A percentile compares a stretch with the other conserved stretches of the same genome.
Conservation (phyloP, 768 basidiomycete genomes). For the Mycena chlorophos region DNA sequence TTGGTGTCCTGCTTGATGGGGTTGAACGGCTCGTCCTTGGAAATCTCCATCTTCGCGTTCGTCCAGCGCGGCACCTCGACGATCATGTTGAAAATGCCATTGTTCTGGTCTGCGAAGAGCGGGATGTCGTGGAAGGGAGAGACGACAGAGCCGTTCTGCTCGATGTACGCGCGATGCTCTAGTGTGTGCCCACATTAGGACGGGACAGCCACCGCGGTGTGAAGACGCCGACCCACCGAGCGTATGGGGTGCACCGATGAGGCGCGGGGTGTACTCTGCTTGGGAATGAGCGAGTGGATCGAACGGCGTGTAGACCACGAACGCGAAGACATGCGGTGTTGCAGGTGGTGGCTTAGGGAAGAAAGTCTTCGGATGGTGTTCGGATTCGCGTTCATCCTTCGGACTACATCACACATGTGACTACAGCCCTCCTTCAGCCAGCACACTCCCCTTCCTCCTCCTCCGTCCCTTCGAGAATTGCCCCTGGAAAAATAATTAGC, state of each 20-base stretch:
- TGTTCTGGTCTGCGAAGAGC: slow-evolving; percentile 93
- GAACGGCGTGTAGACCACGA: slow-evolving; percentile 31
- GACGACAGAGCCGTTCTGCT: slow-evolving; percentile 81
- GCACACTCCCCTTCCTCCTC: slow-evolving; percentile 38
- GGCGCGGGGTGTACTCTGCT: slow-evolving; percentile 69
- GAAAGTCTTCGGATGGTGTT: slow-evolving; percentile 57
- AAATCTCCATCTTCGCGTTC: slow-evolving; percentile 99
- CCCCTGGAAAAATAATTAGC: slow-evolving; percentile 31
- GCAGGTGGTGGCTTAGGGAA: slow-evolving; percentile 31
- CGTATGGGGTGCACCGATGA: slow-evolving; percentile 89
- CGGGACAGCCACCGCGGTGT: slow-evolving; percentile 7
- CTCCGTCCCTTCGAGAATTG: slow-evolving; percentile 57
- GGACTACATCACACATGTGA: slow-evolving; percentile 1
- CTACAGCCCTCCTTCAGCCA: slow-evolving; percentile 41
- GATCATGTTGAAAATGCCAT: slow-evolving; percentile 97
- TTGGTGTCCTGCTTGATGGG: slow-evolving; percentile 99
- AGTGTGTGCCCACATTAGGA: no score
- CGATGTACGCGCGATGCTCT: slow-evolving; percentile 96
- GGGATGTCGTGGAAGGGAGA: slow-evolving; percentile 96
- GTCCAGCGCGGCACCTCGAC: slow-evolving; percentile 99
- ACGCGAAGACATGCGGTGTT: slow-evolving; percentile 62
- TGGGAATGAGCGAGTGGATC: slow-evolving; percentile 13
- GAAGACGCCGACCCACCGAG: slow-evolving; percentile 61
- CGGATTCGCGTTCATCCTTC: slow-evolving; percentile 14
- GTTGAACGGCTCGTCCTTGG: slow-evolving; percentile 97